Evolutionary conservation across 805 yeast genomes (phyloP).

Genomic region (Debaryomyces castellii): DNA sequence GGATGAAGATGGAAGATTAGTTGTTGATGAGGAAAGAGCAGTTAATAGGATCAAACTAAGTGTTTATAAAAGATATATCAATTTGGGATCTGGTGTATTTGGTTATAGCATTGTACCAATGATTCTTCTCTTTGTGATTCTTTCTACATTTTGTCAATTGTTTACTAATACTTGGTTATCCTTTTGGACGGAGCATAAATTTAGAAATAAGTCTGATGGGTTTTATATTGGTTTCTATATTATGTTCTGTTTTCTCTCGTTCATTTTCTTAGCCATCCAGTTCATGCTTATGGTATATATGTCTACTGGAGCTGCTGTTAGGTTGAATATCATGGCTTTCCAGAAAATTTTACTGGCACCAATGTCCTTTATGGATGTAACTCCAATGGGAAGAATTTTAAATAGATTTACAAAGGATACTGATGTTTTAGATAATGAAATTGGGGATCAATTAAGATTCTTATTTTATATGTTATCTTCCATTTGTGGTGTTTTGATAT

Average conservation of each 20-base stretch:
- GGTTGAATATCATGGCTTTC: slow-evolving; percentile 63
- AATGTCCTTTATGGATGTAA: slow-evolving; percentile 79
- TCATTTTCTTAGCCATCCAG: slow-evolving; percentile 41
- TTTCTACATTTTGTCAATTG: slow-evolving; percentile 51
- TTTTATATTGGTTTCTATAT: slow-evolving; percentile 77
- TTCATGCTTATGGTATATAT: slow-evolving; percentile 49
- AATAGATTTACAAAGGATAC: slow-evolving; percentile 88
- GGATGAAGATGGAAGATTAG: slow-evolving; percentile 21
- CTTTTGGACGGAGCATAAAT: slow-evolving; percentile 70
- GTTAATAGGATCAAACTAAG: slow-evolving; percentile 50
- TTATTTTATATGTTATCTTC: slow-evolving; percentile 53
- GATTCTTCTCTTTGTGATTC: slow-evolving; percentile 16
- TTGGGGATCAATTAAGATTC: slow-evolving; percentile 67
- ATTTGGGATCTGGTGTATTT: slow-evolving; percentile 54
- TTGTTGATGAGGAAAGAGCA: slow-evolving; percentile 56
- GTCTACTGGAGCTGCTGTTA: slow-evolving; percentile 53
- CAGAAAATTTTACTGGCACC: slow-evolving; percentile 68
- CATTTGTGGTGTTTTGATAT: slow-evolving; percentile 53
- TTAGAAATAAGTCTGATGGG: slow-evolving; percentile 42
- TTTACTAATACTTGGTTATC: slow-evolving; percentile 79
- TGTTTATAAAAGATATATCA: slow-evolving; percentile 52
- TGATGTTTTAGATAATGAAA: slow-evolving; percentile 77
- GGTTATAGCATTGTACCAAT: slow-evolving; percentile 25
- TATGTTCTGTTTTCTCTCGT: slow-evolving; percentile 52
- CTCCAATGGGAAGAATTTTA: slow-evolving; percentile 84